Evolutionary conservation across 2,329 filamentous ascomycete genomes (phyloP), one percentile per base, ranked within the genome.

Genomic region (Penicillium sp.): DNA sequence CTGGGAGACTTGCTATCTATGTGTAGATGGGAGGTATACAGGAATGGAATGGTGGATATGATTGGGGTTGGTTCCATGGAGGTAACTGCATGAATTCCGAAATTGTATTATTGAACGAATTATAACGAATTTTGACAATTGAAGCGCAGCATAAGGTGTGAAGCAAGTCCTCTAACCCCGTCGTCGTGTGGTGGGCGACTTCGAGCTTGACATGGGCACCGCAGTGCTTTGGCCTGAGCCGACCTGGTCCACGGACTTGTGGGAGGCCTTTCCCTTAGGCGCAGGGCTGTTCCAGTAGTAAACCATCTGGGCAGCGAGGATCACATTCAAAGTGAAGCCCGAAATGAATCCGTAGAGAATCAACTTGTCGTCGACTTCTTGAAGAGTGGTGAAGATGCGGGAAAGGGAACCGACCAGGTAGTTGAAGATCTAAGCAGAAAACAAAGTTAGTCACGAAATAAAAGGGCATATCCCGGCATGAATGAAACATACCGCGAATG

Each of bases 291-390:
- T 96, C 94, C 94, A 99, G 81, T 97, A 97, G 77, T 92, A 96
- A 26, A 96, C 71, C 89, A 99, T 94, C 79, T 99, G 94, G 37
- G 82, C 77, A 14, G 92, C 92, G 55, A 99, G 81, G 54, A 99
- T 83, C 55, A 87, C 81, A 75, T 99, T 99, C 66, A 99, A 84
- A n/a, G 81, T 77, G 73, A 97, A 97, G 26, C 92, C 94, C 7
- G 92, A 90, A 53, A 97, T 78, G 81, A 96, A 97, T 49, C 92
- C 89, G 77, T 96, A 97, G 25, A 99, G 83, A 67, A 99, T 97
- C 56, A 97, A 82, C 77, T 92, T 92, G 76, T 99, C 94, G 73
- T 96, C 89, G 57, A 99, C 94, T 80, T 99, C 94, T 71, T 97
- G 92, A 55, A 99, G 80, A 8, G 95, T 99, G 29, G 94, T 99